Evolutionary conservation across 2,329 filamentous ascomycete genomes (phyloP).

Genomic region (Alternaria postmessia): DNA sequence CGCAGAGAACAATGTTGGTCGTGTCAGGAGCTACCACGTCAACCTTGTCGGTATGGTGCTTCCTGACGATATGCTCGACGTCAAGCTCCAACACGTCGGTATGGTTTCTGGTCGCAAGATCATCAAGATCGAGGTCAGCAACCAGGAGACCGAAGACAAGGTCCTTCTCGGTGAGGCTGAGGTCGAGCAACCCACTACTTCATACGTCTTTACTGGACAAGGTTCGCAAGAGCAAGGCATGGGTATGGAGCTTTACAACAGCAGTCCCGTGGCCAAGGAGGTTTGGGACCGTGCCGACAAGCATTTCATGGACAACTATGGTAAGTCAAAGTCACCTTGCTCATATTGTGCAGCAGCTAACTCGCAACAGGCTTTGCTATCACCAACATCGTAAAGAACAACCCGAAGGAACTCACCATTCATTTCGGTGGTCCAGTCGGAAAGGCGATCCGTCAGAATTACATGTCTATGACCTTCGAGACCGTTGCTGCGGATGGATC

Average conservation of each 20-base stretch:
- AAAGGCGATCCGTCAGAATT: conserved; percentile 97
- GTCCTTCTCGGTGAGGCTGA: conserved; percentile 94
- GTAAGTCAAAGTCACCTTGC: conserved; percentile 57
- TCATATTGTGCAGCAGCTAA: conserved; percentile 25
- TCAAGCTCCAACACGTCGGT: conserved; percentile 94
- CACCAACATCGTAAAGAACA: conserved; percentile 99
- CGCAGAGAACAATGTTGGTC: conserved; percentile 96
- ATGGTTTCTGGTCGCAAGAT: conserved; percentile 99
- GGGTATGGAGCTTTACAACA: conserved; percentile 98
- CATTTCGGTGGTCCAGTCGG: conserved; percentile 97
- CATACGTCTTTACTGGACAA: conserved; percentile 98
- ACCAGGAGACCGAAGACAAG: conserved; percentile 96
- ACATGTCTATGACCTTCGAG: conserved; percentile 99
- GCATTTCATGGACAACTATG: conserved; percentile 98
- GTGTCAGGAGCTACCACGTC: conserved; percentile 96
- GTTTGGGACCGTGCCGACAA: conserved; percentile 93
- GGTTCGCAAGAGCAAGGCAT: conserved; percentile 99
- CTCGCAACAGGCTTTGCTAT: conserved; percentile 81
- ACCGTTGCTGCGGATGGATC: conserved; percentile 90
- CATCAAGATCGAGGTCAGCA: conserved; percentile 97
- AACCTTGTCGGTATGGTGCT: conserved; percentile 98
- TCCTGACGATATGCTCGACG: conserved; percentile 92
- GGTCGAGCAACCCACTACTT: conserved; percentile 94
- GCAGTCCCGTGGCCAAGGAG: conserved; percentile 91
- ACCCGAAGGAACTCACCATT: conserved; percentile 97